Base-by-base conservation (phyloP, 495 filamentous ascomycete species). In the Hypomontagnella monticulosa region DNA sequence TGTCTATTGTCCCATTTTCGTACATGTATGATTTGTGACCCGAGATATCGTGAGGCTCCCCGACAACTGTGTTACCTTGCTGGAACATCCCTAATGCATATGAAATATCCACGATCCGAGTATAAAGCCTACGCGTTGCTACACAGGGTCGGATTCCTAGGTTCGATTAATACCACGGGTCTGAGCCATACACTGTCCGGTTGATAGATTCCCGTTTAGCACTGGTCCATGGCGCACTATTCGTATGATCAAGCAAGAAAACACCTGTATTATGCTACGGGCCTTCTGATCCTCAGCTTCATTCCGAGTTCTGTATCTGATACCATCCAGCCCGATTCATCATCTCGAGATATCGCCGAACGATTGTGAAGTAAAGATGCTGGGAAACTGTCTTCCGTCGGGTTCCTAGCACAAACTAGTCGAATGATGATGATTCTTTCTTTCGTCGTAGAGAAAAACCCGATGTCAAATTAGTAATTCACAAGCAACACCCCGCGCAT, bases 381-480 rank as follows among this genome's bases (percentile, higher is more conserved):
- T 37, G 49, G 18, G 16, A 56, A 14, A 38, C 10, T 16, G 44
- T 51, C 42, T 33, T 36, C 37, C 40, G 33, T 51, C 61, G 47
- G 10, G 38, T 37, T 48, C 57, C 44, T 16, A n/a, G 40, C 37
- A 37, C 36, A n/a, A 37, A 23, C 10, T 12, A 32, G 61, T 57
- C 51, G 55, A 46, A 33, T 44, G 23, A 27, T n/a, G 6, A 46
- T 56, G 36, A 37, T 58, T 19, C 40, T 18, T 54, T 55, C 55
- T 18, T 54, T 55, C 55, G 19, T 55, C 32, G 36, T 19, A 46
- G 30, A 50, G 49, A 53, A 60, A 69, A 27, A 27, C 23, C 51
- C 60, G 32, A 38, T 52, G 30, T 47, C 48, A 14, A 57, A 61
- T 57, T 50, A 57, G 60, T 50, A 61, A 40, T 69, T 68, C 66